Evolutionary conservation across 306 rosid species (phyloP).

Genomic region (Geum urbanum): DNA sequence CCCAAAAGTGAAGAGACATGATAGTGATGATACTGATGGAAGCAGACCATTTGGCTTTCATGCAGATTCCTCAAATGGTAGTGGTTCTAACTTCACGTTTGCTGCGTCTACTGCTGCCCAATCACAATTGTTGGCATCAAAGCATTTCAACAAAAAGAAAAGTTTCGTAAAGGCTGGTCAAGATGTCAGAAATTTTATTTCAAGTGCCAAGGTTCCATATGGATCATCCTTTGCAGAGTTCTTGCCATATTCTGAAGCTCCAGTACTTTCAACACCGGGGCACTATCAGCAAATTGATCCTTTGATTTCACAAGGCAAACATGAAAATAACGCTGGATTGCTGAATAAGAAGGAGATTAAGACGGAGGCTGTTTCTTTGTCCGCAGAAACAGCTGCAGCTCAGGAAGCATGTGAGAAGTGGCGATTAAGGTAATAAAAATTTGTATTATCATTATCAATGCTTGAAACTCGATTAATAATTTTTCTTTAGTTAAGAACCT

Average conservation of each 20-base stretch:
- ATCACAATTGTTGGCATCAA: constrained; percentile 51
- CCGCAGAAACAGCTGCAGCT: constrained; percentile 46
- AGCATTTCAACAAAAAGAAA: constrained; percentile 60
- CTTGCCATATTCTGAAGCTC: constrained; percentile 48
- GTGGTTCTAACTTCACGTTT: constrained; percentile 64
- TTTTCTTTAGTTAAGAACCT: neutral
- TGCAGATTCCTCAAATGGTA: constrained; percentile 45
- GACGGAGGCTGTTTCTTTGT: constrained; percentile 41
- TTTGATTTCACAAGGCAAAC: constrained; percentile 36
- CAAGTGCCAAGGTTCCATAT: constrained; percentile 53
- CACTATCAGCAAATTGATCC: constrained; percentile 41
- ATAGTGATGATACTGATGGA: constrained; percentile 42
- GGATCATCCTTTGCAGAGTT: constrained; percentile 53
- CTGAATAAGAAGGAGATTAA: constrained; percentile 40
- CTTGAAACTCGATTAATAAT: neutral
- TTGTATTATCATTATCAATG: constrained; percentile 12
- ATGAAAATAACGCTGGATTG: constrained; percentile 31
- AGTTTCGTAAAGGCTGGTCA: constrained; percentile 48
- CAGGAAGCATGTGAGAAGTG: constrained; percentile 94
- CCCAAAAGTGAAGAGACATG: constrained; percentile 34
- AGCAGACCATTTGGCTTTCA: constrained; percentile 36
- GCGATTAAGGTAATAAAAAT: constrained; percentile 69
- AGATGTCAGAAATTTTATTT: constrained; percentile 40
- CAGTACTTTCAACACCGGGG: constrained; percentile 44
- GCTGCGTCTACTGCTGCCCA: constrained; percentile 68